Evolutionary conservation across 2,329 filamentous ascomycete genomes (phyloP).

Genomic region (Aspergillus brasiliensis): DNA sequence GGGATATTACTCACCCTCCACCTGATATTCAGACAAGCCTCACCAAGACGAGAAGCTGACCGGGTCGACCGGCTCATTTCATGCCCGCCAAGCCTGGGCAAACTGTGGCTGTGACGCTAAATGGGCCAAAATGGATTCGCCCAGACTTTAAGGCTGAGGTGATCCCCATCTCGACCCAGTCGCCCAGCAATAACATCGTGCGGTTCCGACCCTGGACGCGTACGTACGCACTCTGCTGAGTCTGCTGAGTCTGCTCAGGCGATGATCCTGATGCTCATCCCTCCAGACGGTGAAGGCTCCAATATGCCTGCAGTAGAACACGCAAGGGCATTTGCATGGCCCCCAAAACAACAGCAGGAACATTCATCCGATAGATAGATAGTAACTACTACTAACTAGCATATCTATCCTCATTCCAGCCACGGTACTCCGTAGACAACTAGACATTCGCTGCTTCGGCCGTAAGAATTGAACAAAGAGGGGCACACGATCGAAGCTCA

Average conservation of each 20-base stretch:
- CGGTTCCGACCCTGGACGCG: constrained; percentile 6
- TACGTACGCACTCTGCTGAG: neutral
- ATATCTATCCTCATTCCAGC: too few relatives aligned
- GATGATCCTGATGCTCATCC: neutral
- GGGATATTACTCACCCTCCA: too few relatives aligned
- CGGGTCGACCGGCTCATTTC: constrained; percentile 3
- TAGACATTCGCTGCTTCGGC: neutral
- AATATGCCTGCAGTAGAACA: too few relatives aligned
- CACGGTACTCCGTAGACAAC: too few relatives aligned
- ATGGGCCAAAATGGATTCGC: constrained; percentile 2
- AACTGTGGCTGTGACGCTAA: constrained; percentile 7
- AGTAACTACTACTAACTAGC: too few relatives aligned
- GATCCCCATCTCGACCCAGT: constrained; percentile 3
- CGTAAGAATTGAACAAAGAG: neutral
- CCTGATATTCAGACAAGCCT: neutral
- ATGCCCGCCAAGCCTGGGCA: constrained; percentile 4
- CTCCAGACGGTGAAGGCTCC: too few relatives aligned
- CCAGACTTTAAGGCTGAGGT: constrained; percentile 11
- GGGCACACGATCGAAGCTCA: neutral
- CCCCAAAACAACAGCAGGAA: too few relatives aligned
- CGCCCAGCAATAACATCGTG: neutral
- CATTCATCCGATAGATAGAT: too few relatives aligned
- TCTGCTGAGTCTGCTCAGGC: too few relatives aligned
- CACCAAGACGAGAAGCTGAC: neutral
- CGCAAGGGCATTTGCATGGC: neutral